Evolutionary conservation across 768 basidiomycete species (phyloP).

Genomic region (Hebeloma cylindrosporum): DNA sequence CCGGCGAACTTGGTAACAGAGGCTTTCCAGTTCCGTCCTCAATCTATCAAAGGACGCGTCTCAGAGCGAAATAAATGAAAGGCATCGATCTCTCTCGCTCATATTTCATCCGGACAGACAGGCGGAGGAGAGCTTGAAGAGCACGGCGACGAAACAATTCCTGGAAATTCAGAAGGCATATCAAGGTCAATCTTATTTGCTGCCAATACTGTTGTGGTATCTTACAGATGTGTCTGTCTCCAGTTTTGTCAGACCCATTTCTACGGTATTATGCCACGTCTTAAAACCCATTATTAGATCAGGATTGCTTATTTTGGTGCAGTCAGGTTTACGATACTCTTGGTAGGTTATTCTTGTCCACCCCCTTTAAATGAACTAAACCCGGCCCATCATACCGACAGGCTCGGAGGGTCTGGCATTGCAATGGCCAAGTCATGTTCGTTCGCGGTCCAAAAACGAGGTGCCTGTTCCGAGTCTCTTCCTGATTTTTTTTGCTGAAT

Average conservation of each 20-base stretch:
- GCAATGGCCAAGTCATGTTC: conserved; percentile 45
- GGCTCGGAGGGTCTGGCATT: conserved; percentile 30
- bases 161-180: conserved; percentile 82
- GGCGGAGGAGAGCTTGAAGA: conserved; percentile 51
- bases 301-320: conserved; percentile 8
- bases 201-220: not conserved
- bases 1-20: not conserved
- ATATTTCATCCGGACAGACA: conserved; percentile 88
- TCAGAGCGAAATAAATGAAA: conserved; percentile 69
- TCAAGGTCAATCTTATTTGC: conserved; percentile 50
- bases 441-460: conserved; percentile 46
- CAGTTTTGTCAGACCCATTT: conserved; percentile 73
- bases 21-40: conserved; percentile 53
- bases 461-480: conserved; percentile 29
- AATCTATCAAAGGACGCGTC: conserved; percentile 68
- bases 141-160: conserved; percentile 64
- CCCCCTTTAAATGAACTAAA: conserved; percentile 19
- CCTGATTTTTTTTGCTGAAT: not conserved
- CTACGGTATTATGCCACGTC: conserved; percentile 44
- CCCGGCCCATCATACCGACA: conserved; percentile 25
- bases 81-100: conserved; percentile 70
- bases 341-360: conserved; percentile 38
- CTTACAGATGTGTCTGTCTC: conserved; percentile 1
- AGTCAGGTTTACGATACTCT: conserved; percentile 77
- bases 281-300: conserved; percentile 1